Conservation (phyloP, 805 yeast species). For the Groenewaldozyma salmanticensis region DNA sequence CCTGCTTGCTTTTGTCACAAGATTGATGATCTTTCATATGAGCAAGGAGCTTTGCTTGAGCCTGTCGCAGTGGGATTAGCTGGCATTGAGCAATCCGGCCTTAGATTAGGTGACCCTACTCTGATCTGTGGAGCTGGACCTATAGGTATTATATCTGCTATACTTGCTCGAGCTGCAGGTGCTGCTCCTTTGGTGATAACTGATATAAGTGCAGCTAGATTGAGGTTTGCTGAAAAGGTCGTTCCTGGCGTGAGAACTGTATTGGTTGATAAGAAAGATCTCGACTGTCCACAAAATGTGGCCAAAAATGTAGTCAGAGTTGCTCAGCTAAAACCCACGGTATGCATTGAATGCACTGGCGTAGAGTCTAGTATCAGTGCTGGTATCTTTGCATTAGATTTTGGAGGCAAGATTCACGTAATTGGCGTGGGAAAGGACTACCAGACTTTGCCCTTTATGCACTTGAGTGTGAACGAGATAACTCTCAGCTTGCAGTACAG, state of each 20-base stretch:
- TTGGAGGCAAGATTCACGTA: conserved; percentile 38
- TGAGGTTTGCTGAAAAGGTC: conserved; percentile 37
- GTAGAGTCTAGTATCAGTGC: conserved; percentile 40
- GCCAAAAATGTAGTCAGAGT: conserved; percentile 21
- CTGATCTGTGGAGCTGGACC: conserved; percentile 51
- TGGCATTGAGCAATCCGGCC: conserved; percentile 40
- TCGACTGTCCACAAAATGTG: conserved; percentile 26
- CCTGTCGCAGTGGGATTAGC: conserved; percentile 46
- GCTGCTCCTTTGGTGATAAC: conserved; percentile 44
- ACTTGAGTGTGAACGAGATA: conserved; percentile 42
- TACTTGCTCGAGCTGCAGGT: conserved; percentile 43
- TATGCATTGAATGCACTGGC: conserved; percentile 47
- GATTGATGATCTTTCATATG: conserved; percentile 35
- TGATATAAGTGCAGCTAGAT: conserved; percentile 36
- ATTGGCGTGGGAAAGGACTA: conserved; percentile 44
- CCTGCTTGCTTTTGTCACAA: conserved; percentile 31
- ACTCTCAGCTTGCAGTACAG: conserved; percentile 44
- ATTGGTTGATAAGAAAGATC: conserved; percentile 33
- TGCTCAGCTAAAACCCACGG: conserved; percentile 36
- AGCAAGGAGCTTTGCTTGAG: conserved; percentile 47
- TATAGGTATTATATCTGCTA: conserved; percentile 42
- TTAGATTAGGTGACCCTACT: conserved; percentile 40
- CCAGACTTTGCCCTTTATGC: conserved; percentile 46
- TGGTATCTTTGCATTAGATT: conserved; percentile 37
- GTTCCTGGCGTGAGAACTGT: conserved; percentile 41